Base-by-base conservation (phyloP, 208 protist species). In the Trypanosoma platydactyli region DNA sequence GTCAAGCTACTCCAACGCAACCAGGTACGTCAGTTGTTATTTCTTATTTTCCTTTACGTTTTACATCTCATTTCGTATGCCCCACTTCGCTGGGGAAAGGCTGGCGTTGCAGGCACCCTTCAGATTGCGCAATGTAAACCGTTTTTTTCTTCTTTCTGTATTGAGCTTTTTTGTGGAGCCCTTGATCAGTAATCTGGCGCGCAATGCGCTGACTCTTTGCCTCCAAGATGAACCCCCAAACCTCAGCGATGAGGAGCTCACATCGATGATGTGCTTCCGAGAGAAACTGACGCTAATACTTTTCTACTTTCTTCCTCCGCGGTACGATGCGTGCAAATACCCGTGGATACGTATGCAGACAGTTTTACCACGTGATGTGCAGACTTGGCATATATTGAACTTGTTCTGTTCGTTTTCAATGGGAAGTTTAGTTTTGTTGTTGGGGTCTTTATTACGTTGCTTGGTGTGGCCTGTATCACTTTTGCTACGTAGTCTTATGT, bases 301-400 rank as follows among this genome's bases (percentile, higher is more conserved):
- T 5, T 56, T 93, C 16, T 88, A 78, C 48, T 69, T 71, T 13
- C 71, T 90, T 51, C 59, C 52, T 53, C 87, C 87, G 27, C 51
- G 45, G 46, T 88, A 85, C 63, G 67, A 73, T 12, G 60, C 73
- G 38, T 93, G 87, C 59, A 83, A 78, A 57, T 84, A 79, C 54
- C 80, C 80, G n/a, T 93, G 87, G 87, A 80, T 93, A 40, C 59
- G 64, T 15, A 76, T 86, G 62, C 83, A 84, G 55, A 69, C 73
- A 7, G 66, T 75, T n/a, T 61, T 78, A 15, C 71, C 79, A 46
- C 78, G 74, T 76, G 52, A 77, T 27, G 63, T 80, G n/a, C 64
- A 80, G 5, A 41, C 67, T 29, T 83, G 86, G 48, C 77, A 88
- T 58, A 57, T 89, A 25, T 58, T 80, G n/a, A 80, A 77, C 41